These are phyloP conservation scores for Discostella stelligeroides DNA, from an alignment of 108 stramenopile genomes.

Conservation along the genomic window DNA sequence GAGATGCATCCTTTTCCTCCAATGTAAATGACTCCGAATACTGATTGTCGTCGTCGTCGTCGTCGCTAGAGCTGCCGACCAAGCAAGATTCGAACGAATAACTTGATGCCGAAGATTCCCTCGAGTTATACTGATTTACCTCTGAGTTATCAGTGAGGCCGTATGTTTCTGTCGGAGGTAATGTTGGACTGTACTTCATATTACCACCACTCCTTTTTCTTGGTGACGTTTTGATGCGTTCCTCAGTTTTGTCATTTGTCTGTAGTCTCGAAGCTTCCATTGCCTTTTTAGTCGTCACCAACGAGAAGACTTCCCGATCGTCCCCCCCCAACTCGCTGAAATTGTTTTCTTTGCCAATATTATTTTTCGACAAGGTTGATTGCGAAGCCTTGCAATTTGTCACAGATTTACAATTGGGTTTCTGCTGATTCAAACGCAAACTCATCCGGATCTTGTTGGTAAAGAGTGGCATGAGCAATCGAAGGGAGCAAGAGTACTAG, in stretches of 20 bases:
- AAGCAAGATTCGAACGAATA: constrained; percentile 5
- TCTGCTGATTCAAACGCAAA: not conserved
- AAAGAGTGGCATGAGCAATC: too few species aligned
- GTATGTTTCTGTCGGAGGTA: constrained; percentile 1
- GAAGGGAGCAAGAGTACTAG: too few species aligned
- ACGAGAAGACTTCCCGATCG: not conserved
- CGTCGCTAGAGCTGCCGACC: not conserved
- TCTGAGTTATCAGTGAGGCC: constrained; percentile 11
- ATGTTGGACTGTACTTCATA: constrained; percentile 21
- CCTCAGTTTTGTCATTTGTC: not conserved
- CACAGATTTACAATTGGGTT: not conserved
- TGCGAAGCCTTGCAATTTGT: not conserved
- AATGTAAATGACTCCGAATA: constrained; percentile 1
- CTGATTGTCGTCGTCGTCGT: not conserved
- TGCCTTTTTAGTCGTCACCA: not conserved
- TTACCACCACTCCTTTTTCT: not conserved
- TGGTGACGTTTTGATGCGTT: not conserved
- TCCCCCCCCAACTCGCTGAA: not conserved
- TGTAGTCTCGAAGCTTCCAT: not conserved
- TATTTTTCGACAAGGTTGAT: not conserved
- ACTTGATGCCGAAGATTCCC: not conserved
- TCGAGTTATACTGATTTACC: not conserved
- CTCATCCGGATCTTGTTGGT: not conserved
- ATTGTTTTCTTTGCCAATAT: constrained; percentile 3
- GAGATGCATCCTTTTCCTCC: constrained; percentile 21